Percentiles rank a stretch among this genome's conserved stretches.
Conservation (phyloP, 1,139 yeast species). For the Nakaseomyces kungkrabaensis region DNA sequence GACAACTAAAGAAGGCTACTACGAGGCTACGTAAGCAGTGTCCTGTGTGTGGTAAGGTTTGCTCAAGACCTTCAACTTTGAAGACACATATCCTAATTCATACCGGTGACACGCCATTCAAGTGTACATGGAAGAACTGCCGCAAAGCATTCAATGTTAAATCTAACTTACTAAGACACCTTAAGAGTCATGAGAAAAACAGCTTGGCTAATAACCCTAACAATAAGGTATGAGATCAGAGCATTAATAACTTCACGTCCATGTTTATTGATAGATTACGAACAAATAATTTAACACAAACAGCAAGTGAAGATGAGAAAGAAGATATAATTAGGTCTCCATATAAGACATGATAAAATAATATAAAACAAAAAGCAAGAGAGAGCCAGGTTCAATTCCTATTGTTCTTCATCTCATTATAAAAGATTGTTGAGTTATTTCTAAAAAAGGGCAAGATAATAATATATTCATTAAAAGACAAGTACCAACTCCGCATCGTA, state of each 20-base stretch:
- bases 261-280: too few relatives aligned
- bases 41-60: slow-evolving; percentile 62
- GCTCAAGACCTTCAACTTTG: slow-evolving; percentile 74
- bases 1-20: slow-evolving; percentile 1
- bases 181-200: slow-evolving; percentile 42
- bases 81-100: slow-evolving; percentile 78
- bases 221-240: not conserved
- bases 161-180: slow-evolving; percentile 73
- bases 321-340: too few relatives aligned
- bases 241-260: too few relatives aligned
- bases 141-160: slow-evolving; percentile 68
- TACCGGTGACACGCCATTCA: slow-evolving; percentile 80
- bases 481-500: too few relatives aligned
- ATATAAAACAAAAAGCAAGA: too few relatives aligned
- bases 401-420: not conserved
- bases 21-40: slow-evolving; percentile 33
- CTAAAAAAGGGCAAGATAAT: too few relatives aligned
- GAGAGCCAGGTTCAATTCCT: too few relatives aligned
- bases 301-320: too few relatives aligned
- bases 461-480: not conserved
- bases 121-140: slow-evolving; percentile 61
- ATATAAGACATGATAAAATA: too few relatives aligned
- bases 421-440: not conserved
- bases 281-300: too few relatives aligned
- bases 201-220: slow-evolving; percentile 1